phyloP scores from a whole-genome alignment of 1,139 yeast genomes.

The Torulaspora globosa region DNA sequence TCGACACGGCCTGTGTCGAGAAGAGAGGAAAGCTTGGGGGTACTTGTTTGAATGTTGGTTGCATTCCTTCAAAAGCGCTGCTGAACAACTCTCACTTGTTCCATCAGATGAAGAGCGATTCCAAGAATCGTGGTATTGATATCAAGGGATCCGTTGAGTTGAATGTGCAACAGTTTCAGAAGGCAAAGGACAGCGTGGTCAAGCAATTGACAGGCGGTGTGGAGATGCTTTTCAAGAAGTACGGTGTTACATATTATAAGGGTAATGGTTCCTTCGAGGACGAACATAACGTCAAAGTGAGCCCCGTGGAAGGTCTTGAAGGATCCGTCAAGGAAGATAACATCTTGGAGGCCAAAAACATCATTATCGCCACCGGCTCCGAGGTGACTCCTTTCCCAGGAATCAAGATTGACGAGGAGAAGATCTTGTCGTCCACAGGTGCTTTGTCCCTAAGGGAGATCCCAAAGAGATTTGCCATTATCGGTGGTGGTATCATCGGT shows the following conservation, averaged over 20 bases:
- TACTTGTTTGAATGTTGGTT: slow-evolving; percentile 96
- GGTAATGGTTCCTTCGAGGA: slow-evolving; percentile 87
- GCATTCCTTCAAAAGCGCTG: slow-evolving; percentile 96
- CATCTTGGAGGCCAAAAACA: slow-evolving; percentile 71
- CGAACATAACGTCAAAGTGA: slow-evolving; percentile 73
- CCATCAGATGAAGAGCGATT: slow-evolving; percentile 84
- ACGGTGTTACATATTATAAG: slow-evolving; percentile 90
- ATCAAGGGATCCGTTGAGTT: slow-evolving; percentile 66
- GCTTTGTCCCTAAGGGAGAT: slow-evolving; percentile 77
- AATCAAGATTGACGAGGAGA: slow-evolving; percentile 90
- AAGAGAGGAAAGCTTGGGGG: slow-evolving; percentile 97
- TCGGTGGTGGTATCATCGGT: slow-evolving; percentile 99
- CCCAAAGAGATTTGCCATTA: slow-evolving; percentile 87
- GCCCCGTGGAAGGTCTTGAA: slow-evolving; percentile 83
- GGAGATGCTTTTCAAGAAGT: slow-evolving; percentile 91
- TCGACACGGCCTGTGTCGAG: slow-evolving; percentile 92
- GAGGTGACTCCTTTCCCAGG: slow-evolving; percentile 99
- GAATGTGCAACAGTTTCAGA: slow-evolving; percentile 77
- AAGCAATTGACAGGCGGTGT: slow-evolving; percentile 87
- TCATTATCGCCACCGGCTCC: slow-evolving; percentile 96
- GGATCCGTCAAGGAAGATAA: slow-evolving; percentile 45
- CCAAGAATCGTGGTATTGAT: slow-evolving; percentile 85
- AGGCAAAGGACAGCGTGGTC: slow-evolving; percentile 89
- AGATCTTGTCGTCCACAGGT: slow-evolving; percentile 96
- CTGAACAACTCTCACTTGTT: slow-evolving; percentile 90